Conservation (phyloP, 176 grass and related monocot species). For the Musa acuminata region DNA sequence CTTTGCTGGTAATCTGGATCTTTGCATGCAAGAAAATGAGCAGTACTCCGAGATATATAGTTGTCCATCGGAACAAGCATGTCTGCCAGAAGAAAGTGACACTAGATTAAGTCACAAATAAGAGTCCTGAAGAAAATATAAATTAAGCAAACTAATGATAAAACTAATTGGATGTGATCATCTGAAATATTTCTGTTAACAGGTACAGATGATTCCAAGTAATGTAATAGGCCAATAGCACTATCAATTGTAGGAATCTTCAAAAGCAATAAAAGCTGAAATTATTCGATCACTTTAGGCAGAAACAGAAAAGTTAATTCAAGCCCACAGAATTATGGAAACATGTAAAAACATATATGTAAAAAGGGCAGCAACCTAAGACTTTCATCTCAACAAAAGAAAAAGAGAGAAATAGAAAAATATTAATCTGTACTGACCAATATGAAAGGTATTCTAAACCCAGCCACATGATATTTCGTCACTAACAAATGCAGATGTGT, state of each 20-base stretch:
- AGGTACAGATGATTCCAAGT: not conserved
- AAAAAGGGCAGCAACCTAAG: too few species aligned
- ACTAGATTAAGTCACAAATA: not conserved
- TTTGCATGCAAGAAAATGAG: slow-evolving; percentile 71
- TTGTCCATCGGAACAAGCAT: slow-evolving; percentile 88
- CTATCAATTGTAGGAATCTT: too few species aligned
- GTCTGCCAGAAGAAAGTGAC: slow-evolving; percentile 26
- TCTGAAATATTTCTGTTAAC: not conserved
- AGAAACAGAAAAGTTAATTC: not conserved
- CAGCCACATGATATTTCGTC: too few species aligned
- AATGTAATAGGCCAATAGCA: not conserved
- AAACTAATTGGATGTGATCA: not conserved
- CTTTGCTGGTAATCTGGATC: slow-evolving; percentile 83
- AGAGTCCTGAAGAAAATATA: not conserved
- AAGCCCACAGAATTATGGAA: too few species aligned
- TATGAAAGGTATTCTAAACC: too few species aligned
- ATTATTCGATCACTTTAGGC: not conserved
- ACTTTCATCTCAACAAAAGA: too few species aligned
- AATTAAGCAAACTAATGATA: not conserved
- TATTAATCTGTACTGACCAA: too few species aligned
- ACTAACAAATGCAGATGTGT: too few species aligned
- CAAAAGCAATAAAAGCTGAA: not conserved
- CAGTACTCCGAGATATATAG: slow-evolving; percentile 70
- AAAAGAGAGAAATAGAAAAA: too few species aligned
- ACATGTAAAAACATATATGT: too few species aligned